A percentile compares a stretch with the other conserved stretches of the same genome.
phyloP scores from a whole-genome alignment of 345 rosid species.

The Rubroshorea leprosula region DNA sequence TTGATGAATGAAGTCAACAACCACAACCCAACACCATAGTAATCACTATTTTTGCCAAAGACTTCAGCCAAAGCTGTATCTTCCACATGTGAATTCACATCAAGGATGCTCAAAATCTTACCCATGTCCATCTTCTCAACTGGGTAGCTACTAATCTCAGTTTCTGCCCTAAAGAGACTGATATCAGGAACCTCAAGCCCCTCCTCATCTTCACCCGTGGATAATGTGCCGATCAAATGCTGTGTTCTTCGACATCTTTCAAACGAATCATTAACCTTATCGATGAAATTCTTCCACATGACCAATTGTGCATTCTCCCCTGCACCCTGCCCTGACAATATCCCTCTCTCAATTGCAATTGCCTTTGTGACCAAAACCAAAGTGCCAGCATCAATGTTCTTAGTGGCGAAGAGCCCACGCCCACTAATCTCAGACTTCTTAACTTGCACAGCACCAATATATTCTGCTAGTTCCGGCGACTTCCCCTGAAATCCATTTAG shows the following conservation, averaged over 20 bases:
- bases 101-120: slow-evolving; percentile 60
- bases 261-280: slow-evolving; percentile 41
- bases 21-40: slow-evolving; percentile 80
- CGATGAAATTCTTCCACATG: slow-evolving; percentile 80
- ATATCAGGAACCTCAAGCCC: slow-evolving; percentile 51
- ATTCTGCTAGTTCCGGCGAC: slow-evolving; percentile 71
- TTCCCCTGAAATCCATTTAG: slow-evolving; percentile 52
- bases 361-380: slow-evolving; percentile 64
- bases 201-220: slow-evolving; percentile 56
- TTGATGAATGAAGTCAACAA: slow-evolving; percentile 66
- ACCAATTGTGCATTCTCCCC: slow-evolving; percentile 56
- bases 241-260: slow-evolving; percentile 39
- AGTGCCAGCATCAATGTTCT: slow-evolving; percentile 58
- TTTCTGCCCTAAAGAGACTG: slow-evolving; percentile 49
- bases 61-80: slow-evolving; percentile 67
- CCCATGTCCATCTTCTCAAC: slow-evolving; percentile 30
- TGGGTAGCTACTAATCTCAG: slow-evolving; percentile 18
- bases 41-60: slow-evolving; percentile 71
- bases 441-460: slow-evolving; percentile 47
- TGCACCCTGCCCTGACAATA: slow-evolving; percentile 44
- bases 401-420: slow-evolving; percentile 71
- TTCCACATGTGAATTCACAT: slow-evolving; percentile 85
- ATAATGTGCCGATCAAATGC: slow-evolving; percentile 38
- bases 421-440: slow-evolving; percentile 65
- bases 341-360: slow-evolving; percentile 71